phyloP scores from a whole-genome alignment of 352 stramenopile genomes.

The Globisporangium cystogenes region DNA sequence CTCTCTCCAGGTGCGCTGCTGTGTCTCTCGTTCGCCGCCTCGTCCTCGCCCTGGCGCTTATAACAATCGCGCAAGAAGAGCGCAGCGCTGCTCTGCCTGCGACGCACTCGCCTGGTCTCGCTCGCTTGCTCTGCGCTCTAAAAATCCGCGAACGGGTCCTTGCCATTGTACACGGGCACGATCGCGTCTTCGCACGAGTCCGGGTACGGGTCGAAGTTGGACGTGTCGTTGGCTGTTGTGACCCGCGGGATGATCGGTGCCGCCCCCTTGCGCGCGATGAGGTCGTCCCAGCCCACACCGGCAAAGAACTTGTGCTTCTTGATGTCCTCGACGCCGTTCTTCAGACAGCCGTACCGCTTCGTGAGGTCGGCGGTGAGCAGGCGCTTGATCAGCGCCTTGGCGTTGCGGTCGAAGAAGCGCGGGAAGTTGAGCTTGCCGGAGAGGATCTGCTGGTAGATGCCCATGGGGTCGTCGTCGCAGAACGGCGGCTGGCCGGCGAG shows the following conservation, averaged over 20 bases:
- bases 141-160: conserved; percentile 92
- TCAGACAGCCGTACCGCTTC: conserved; percentile 95
- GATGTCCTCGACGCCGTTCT: conserved; percentile 94
- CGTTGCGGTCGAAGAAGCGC: conserved; percentile 92
- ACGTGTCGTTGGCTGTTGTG: conserved; percentile 90
- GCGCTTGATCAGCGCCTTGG: conserved; percentile 96
- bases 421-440: conserved; percentile 94
- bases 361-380: conserved; percentile 95
- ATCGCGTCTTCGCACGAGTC: conserved; percentile 89
- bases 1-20: too few species aligned
- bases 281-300: conserved; percentile 88
- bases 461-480: conserved; percentile 95
- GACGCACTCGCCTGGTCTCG: background rate
- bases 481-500: conserved; percentile 95
- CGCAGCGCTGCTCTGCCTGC: too few species aligned
- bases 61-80: too few species aligned
- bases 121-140: conserved; percentile 33
- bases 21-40: background rate
- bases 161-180: conserved; percentile 90
- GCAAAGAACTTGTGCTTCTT: conserved; percentile 97
- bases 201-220: conserved; percentile 97
- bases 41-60: background rate
- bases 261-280: conserved; percentile 86
- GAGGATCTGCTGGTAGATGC: conserved; percentile 95
- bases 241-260: conserved; percentile 93